A percentile compares a stretch with the other conserved stretches of the same genome.
Evolutionary conservation across 441 rosid genomes (phyloP).

Genomic region (Biscutella laevigata): DNA sequence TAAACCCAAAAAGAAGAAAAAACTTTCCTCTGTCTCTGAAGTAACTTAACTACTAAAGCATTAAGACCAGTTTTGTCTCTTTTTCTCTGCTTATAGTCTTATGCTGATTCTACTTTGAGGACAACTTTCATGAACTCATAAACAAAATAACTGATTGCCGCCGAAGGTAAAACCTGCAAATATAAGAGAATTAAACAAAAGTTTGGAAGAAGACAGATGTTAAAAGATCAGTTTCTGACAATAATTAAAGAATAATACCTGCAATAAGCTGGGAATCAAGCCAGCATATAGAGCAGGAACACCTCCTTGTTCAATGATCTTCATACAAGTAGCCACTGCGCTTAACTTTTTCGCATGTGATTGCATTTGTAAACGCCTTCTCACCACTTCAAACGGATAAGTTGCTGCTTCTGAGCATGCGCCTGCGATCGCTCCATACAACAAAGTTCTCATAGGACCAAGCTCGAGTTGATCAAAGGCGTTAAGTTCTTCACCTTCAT

Average conservation of each 20-base stretch:
- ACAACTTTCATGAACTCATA: slow-evolving; percentile 83
- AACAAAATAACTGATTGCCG: slow-evolving; percentile 78
- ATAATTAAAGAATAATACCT: slow-evolving; percentile 31
- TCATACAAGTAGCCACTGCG: slow-evolving; percentile 55
- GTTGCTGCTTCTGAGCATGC: slow-evolving; percentile 92
- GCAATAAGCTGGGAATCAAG: slow-evolving; percentile 74
- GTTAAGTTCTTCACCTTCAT: slow-evolving; percentile 51
- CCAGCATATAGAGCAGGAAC: slow-evolving; percentile 77
- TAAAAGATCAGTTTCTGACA: not conserved
- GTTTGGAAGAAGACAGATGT: not conserved
- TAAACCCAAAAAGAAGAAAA: not conserved
- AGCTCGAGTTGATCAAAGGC: slow-evolving; percentile 75
- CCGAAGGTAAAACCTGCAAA: slow-evolving; percentile 81
- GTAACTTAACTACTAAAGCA: not conserved
- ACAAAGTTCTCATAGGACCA: slow-evolving; percentile 69
- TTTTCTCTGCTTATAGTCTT: slow-evolving; percentile 11
- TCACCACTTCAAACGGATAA: slow-evolving; percentile 86
- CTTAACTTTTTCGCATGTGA: slow-evolving; percentile 50
- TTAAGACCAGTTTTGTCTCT: not conserved
- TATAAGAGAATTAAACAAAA: not conserved
- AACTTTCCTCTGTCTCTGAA: not conserved
- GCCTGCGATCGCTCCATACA: slow-evolving; percentile 83
- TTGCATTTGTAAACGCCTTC: slow-evolving; percentile 91
- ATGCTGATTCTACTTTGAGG: slow-evolving; percentile 60
- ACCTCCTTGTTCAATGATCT: slow-evolving; percentile 76